Evolutionary conservation across 257 asterid species (phyloP), one percentile per base, ranked within the genome.

Genomic region (Phtheirospermum japonicum): DNA sequence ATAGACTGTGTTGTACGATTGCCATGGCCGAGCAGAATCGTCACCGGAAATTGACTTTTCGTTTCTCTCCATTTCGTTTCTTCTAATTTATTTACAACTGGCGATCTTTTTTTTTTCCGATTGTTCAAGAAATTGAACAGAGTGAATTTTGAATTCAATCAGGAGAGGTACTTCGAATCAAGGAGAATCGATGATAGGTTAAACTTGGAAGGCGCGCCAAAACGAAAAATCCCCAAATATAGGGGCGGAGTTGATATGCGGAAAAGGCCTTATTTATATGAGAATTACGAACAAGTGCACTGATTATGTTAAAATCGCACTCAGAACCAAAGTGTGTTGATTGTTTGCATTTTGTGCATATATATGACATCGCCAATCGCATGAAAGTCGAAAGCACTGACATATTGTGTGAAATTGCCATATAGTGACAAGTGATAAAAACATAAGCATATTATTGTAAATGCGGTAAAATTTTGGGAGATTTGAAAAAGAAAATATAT

Each of bases 1-100:
- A 59, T 71, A 93, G 14, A 79, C 95, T 63, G 97, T 85, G 77
- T 89, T 79, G 64, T 93, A 89, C n/a, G 99, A 87, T 73, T 93
- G 80, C 99, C 99, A 89, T 53, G 99, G 99, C 59, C 87, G 87
- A 50, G 71, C 79, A 16, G 77, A 50, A 56, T 75, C 75, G 32
- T 66, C 79, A 20, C 53, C 75, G 42, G 80, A 53, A 9, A 64
- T 63, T 0, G 88, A 61, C 48, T 51, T 61, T 64, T 71, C 83
- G 48, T 51, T 71, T 43, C 73, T 74, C 70, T 76, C 82, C 86
- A 79, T 85, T 56, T 59, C 66, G 28, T 16, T 26, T 59, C 50
- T 40, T 45, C 18, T 45, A 6, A 45, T 13, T n/a, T 14, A 45
- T 13, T n/a, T 14, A 45, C 28, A 23, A 23, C 28, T 23, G 28